Base-by-base conservation (phyloP, 139 green algal genomes). In the Asterochloris sp. region DNA sequence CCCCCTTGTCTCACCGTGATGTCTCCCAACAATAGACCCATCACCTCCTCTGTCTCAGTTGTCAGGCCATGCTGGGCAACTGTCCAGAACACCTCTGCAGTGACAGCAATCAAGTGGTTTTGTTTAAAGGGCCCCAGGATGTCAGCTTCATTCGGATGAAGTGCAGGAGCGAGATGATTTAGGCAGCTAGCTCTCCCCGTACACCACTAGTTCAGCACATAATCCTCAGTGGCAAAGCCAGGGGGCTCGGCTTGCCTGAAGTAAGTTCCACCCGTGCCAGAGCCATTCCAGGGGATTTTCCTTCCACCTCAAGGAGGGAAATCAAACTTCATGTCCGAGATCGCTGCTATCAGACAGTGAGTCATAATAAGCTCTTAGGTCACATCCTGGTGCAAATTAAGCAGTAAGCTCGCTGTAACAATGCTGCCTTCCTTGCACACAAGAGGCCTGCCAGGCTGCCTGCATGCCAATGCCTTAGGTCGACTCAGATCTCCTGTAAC, bases 21-120 rank as follows among this genome's bases (percentile, higher is more conserved):
- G 78, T 97, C 89, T 0, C 94, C 94, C 38, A 97, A 81, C 61
- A 97, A 89, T 54, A 97, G 85, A 2, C 94, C 94, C 94, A 97
- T 97, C 29, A 97, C 86, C 80, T 97, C 94, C 82, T 97, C 94
- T 11, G 69, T 76, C 84, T 97, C 94, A 0, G 92, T 97, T 12
- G 85, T 94, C 19, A 97, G 82, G 12, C 93, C 94, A 77, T 97
- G 94, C 13, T 77, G 90, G 15, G 89, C 87, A 71, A 91, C 94
- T 0, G 87, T 86, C 28, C 91, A 84, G 60, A 94, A 91, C 1
- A 95, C 92, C 79, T 95, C 94, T 95, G 92, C 47, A 86, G 47
- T 2, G 38, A 54, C 2, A 6, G 38, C 14, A 19, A 28, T 61
- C 26, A 78, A 63, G 21, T 62, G 27, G 13, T 16, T 16, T 28